A percentile compares a stretch with the other conserved stretches of the same genome.
Evolutionary conservation across 2,329 filamentous ascomycete species (phyloP).

Genomic region (Aulographum hederae): DNA sequence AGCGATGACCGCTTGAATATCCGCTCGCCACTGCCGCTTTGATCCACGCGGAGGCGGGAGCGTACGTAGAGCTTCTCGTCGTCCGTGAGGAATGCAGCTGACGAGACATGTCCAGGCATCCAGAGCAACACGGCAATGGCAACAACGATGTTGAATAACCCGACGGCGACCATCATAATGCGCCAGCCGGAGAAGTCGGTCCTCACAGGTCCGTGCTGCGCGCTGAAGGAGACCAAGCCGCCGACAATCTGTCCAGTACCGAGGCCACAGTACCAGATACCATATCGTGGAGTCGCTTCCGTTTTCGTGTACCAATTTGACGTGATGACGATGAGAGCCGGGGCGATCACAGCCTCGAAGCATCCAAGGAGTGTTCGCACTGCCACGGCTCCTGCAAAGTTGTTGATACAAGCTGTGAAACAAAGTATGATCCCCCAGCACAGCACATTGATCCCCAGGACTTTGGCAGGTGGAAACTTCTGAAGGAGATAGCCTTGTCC

Average conservation of each 20-base stretch:
- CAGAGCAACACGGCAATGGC: constrained; percentile 14
- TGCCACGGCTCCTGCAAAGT: constrained; percentile 29
- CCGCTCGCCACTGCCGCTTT: constrained; percentile 2
- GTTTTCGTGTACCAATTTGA: constrained; percentile 34
- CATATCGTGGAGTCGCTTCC: constrained; percentile 45
- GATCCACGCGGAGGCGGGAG: constrained; percentile 2
- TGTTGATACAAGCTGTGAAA: constrained; percentile 29
- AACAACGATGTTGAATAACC: constrained; percentile 21
- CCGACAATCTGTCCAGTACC: constrained; percentile 20
- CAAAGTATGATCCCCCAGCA: constrained; percentile 31
- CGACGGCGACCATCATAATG: constrained; percentile 30
- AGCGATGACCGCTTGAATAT: constrained; percentile 2
- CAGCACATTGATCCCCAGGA: constrained; percentile 21
- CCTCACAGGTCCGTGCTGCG: constrained; percentile 34
- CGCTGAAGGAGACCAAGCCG: constrained; percentile 35
- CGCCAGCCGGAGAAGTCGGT: constrained; percentile 23
- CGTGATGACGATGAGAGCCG: constrained; percentile 35
- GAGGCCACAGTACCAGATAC: constrained; percentile 38
- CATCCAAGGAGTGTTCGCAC: constrained; percentile 33
- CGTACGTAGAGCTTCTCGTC: constrained; percentile 10
- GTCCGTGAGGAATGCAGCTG: constrained; percentile 9
- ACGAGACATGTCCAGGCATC: constrained; percentile 14
- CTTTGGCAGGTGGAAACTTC: constrained; percentile 4
- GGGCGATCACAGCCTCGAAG: constrained; percentile 36
- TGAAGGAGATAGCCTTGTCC: constrained; percentile 6